Evolutionary conservation across 495 filamentous ascomycete species (phyloP), one percentile per base, ranked within the genome.

Genomic region (Trichoderma gamsii): DNA sequence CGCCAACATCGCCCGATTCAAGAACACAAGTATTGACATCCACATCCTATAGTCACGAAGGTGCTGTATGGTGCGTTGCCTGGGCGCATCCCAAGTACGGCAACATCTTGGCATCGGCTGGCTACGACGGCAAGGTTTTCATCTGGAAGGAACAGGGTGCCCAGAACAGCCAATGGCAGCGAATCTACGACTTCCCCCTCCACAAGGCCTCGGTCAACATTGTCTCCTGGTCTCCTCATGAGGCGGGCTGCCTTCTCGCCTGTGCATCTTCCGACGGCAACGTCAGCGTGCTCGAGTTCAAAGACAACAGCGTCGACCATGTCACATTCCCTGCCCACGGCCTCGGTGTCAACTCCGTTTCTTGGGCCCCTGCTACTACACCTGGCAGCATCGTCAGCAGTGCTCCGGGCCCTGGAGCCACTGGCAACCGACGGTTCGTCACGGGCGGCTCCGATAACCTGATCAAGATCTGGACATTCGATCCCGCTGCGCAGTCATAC

Each of bases 81-180:
- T 97, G 93, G 93, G 93, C 96, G 51, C 96, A 98, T 73, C 95
- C 95, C 67, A 97, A 97, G 77, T 98, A 96, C 76, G 95, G 95
- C 83, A 96, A 91, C 78, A 97, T 99, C 78, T 89, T 99, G 59
- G 95, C 95, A 68, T 92, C 88, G 73, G 91, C 93, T 67, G 89
- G 89, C 72, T 98, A 97, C 82, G 96, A 98, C 79, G 95, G 95
- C 79, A 96, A 95, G 78, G 94, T 98, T 70, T 85, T 97, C 75
- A 97, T 99, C 82, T 98, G 93, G 93, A 93, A 93, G 76, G 95
- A 99, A 82, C 88, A 90, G 76, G 79, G 81, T 71, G 80, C 83
- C 70, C 80, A 82, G 73, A 41, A 66, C 27, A 46, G 41, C 41
- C 65, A 66, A 23, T 92, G 90, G 91, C 87, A 89, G 71, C 86